Evolutionary conservation across 2,329 filamentous ascomycete species (phyloP).

Genomic region (Nigrospora oryzae): DNA sequence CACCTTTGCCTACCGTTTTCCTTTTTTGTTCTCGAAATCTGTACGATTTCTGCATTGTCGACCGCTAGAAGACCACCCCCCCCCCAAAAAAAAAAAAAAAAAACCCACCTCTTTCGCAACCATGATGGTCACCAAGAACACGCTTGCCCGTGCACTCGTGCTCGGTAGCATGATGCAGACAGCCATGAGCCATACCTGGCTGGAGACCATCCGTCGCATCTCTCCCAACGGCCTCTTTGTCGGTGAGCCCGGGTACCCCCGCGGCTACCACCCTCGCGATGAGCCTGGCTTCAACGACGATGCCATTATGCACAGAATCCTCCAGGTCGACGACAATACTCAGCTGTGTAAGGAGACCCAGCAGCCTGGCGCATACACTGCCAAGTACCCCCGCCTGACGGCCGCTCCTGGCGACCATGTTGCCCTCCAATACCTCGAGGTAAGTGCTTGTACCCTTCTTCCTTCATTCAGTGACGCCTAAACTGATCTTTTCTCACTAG

Average conservation of each 20-base stretch:
- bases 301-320: slow-evolving; percentile 50
- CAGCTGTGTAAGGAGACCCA: slow-evolving; percentile 55
- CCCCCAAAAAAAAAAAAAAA: too few species aligned
- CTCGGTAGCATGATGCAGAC: slow-evolving; percentile 22
- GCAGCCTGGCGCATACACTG: slow-evolving; percentile 47
- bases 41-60: too few species aligned
- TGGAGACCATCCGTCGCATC: slow-evolving; percentile 67
- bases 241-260: slow-evolving; percentile 64
- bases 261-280: slow-evolving; percentile 56
- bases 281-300: slow-evolving; percentile 47
- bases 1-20: too few species aligned
- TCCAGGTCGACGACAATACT: slow-evolving; percentile 35
- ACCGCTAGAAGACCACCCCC: too few species aligned
- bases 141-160: slow-evolving; percentile 7
- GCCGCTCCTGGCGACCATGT: slow-evolving; percentile 54
- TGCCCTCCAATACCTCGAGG: slow-evolving; percentile 60
- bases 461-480: background rate
- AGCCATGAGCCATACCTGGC: slow-evolving; percentile 65
- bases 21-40: too few species aligned
- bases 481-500: background rate
- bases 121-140: slow-evolving; percentile 9
- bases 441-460: slow-evolving; percentile 6
- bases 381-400: slow-evolving; percentile 49
- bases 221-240: slow-evolving; percentile 65
- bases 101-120: slow-evolving; percentile 3